A percentile compares a stretch with the other conserved stretches of the same genome.
These are phyloP conservation scores for Calonectria honghensis DNA, from an alignment of 2,329 filamentous ascomycete species.

Conservation along the genomic window DNA sequence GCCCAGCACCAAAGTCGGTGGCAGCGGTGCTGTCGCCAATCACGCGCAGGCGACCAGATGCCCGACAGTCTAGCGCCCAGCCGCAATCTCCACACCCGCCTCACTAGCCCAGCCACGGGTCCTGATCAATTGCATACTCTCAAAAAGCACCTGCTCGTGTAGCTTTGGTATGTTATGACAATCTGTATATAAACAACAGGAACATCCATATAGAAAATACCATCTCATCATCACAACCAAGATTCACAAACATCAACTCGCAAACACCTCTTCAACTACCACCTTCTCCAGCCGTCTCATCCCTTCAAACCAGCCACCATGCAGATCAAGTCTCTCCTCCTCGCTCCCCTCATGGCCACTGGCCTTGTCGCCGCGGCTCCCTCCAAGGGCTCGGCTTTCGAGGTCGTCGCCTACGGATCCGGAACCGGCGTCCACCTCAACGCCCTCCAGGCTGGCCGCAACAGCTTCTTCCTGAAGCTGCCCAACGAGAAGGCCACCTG, in stretches of 20 bases:
- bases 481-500: constrained; percentile 70
- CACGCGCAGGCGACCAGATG: background rate
- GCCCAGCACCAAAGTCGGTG: background rate
- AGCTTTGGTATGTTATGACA: too few species aligned
- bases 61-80: constrained; percentile 4
- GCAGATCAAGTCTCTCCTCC: constrained; percentile 55
- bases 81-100: background rate
- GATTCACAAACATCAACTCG: background rate
- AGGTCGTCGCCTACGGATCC: constrained; percentile 69
- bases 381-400: constrained; percentile 63
- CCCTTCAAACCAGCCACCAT: constrained; percentile 42
- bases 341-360: constrained; percentile 52
- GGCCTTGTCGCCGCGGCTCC: constrained; percentile 55
- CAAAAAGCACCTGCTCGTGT: background rate
- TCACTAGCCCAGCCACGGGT: background rate
- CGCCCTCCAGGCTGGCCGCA: constrained; percentile 65
- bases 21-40: background rate
- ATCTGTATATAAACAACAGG: background rate
- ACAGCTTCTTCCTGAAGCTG: constrained; percentile 66
- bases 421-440: constrained; percentile 69
- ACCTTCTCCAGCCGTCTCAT: too few species aligned
- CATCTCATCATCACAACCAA: background rate
- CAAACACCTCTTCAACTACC: too few species aligned
- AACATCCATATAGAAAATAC: background rate
- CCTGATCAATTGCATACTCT: background rate